Evolutionary conservation across 1,284 basidiomycete species (phyloP), one percentile per base, ranked within the genome.

Genomic region (Ganoderma boninense): DNA sequence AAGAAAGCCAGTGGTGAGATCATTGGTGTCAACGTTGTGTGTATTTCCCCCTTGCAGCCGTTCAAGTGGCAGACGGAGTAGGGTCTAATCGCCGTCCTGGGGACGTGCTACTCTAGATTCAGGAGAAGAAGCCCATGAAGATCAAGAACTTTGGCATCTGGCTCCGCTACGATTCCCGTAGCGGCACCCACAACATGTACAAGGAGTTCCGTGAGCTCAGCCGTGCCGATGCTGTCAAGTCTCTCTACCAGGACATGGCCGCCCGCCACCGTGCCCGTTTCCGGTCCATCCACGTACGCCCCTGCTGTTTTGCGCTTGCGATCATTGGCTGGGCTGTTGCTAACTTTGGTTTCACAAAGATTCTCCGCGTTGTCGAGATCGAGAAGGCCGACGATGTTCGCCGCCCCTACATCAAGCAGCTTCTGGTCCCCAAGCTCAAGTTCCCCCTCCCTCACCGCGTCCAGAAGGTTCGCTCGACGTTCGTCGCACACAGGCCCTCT

Each of bases 111-210:
- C 67, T 78, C 70, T 90, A 97, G 96, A 97, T 98, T 82, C 90
- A 93, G 79, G 97, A 99, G 89, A 97, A 95, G 90, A 96, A 94
- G 86, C 97, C 98, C 49, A 84, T 97, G 83, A 97, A 97, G 88
- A 95, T 98, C 83, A 99, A 99, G 92, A 99, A 98, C 94, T 99
- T 99, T 82, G 98, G 97, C 79, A 95, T 99, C 87, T 99, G 97
- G 97, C 86, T 99, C 83, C 95, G 98, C 78, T 99, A 99, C 87
- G 97, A 98, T 86, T 98, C 97, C 69, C 95, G 96, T 79, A 97
- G 96, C 64, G 97, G 97, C 74, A 98, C 97, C 69, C 97, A 98
- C 92, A 98, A 98, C 91, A 94, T 94, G 93, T 95, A 95, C 89
- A 94, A 94, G 90, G 97, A 99, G 89, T 99, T 96, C 95, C 96